A percentile compares a stretch with the other conserved stretches of the same genome.
These are phyloP conservation scores for Candida khao-thaluensis DNA, from an alignment of 805 yeast species.

Conservation along the genomic window DNA sequence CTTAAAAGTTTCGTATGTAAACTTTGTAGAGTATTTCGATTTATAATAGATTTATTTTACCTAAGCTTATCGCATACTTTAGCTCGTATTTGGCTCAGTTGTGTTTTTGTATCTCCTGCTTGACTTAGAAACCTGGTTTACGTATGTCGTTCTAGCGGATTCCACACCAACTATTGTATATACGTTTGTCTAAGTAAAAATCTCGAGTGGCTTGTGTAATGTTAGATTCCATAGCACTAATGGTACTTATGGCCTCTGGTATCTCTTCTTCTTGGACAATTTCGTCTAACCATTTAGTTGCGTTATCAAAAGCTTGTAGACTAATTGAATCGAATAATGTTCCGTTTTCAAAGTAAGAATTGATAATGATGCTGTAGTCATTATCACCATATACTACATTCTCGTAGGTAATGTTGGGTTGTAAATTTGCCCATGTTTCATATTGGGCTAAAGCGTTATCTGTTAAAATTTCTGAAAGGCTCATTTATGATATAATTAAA, in stretches of 20 bases:
- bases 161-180: too few species aligned
- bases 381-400: not conserved
- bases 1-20: too few species aligned
- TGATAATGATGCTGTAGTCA: not conserved
- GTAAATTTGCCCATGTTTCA: not conserved
- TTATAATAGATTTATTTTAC: too few species aligned
- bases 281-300: not conserved
- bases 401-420: not conserved
- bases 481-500: too few species aligned
- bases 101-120: too few species aligned
- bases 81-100: too few species aligned
- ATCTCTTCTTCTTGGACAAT: not conserved
- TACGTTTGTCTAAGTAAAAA: too few species aligned
- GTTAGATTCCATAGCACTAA: not conserved
- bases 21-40: too few species aligned
- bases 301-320: not conserved
- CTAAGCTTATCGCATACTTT: too few species aligned
- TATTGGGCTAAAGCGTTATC: not conserved
- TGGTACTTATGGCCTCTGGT: not conserved
- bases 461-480: not conserved
- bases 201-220: not conserved
- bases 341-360: not conserved
- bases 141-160: too few species aligned
- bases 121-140: too few species aligned
- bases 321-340: not conserved